Evolutionary conservation across 345 rosid genomes (phyloP).

Genomic region (Dipteronia dyeriana): DNA sequence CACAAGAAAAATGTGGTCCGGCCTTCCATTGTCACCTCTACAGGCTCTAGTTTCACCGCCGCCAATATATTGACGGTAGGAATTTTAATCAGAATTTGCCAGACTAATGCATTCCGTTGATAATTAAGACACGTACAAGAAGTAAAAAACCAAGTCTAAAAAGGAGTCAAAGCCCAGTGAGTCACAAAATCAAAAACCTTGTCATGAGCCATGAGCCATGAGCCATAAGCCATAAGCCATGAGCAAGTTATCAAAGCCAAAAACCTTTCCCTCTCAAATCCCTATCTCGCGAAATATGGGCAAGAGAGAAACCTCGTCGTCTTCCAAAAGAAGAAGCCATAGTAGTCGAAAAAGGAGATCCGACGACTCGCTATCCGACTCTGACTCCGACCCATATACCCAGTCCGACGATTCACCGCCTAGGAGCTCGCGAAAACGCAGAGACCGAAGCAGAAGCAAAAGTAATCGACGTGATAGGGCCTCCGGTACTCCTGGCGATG

Average conservation of each 20-base stretch:
- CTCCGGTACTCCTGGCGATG: conserved; percentile 38
- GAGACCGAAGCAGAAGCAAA: conserved; percentile 25
- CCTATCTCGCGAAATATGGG: conserved; percentile 4
- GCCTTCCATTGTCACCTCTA: neutral
- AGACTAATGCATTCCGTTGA: no score
- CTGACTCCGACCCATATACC: conserved; percentile 31
- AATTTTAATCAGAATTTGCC: no score
- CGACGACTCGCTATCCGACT: conserved; percentile 26
- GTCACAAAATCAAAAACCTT: neutral
- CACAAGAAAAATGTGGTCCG: neutral
- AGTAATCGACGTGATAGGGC: conserved; percentile 27
- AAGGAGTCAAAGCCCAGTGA: neutral
- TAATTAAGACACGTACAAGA: no score
- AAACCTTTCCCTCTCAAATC: neutral
- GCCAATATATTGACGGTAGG: no score
- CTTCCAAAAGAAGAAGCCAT: conserved; percentile 23
- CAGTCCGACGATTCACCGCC: conserved; percentile 30
- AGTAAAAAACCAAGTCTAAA: neutral
- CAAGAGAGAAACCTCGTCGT: conserved; percentile 28
- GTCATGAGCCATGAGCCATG: no score
- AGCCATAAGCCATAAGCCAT: no score
- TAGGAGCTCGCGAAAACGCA: conserved; percentile 36
- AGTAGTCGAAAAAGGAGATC: conserved; percentile 33
- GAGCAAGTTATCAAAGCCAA: neutral
- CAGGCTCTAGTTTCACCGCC: neutral